Base-by-base conservation (phyloP, 1,139 yeast species). In the Lodderomyces beijingensis region DNA sequence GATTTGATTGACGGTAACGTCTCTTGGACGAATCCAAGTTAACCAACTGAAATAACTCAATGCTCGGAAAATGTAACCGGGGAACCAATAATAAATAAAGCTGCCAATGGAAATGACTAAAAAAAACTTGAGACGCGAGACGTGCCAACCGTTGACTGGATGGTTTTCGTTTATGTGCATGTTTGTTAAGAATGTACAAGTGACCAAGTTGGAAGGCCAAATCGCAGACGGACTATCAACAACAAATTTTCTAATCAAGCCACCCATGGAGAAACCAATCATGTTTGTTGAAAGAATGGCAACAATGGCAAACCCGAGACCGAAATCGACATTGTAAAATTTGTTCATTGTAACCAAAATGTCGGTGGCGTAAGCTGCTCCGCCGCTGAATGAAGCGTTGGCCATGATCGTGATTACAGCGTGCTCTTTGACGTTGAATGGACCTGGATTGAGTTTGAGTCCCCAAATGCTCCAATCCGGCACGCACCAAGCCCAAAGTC, bases 261-360 rank as follows among this genome's bases (percentile, higher is more conserved):
- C 88, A 25, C 84, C 84, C 35, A 78, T 54, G 11, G 82, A 77
- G 42, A 77, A 75, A 9, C 87, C 87, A 32, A 79, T 63, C 45
- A 78, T 62, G 53, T 79, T 83, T 21, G 82, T 71, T 16, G 77
- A 57, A 47, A 77, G 56, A 34, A 71, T 64, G 22, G 77, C 69
- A 34, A 77, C 55, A 24, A 79, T 54, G 39, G 53, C 63, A 36
- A 57, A 61, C 7, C 69, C 70, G 45, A 62, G 53, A 17, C 62
- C 60, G 32, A 61, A 54, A 38, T 64, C 65, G 42, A 65, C 57
- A 25, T 62, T 53, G 51, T 71, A 74, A 53, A 69, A 79, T 33
- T 55, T 61, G 48, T 65, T 68, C 53, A 75, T 73, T 3, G 82
- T 71, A 36, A 77, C 59, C 34, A 77, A 65, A 39, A 78, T 74